Conservation (phyloP, 2,329 filamentous ascomycete species). For the Neofusicoccum umdonicola region DNA sequence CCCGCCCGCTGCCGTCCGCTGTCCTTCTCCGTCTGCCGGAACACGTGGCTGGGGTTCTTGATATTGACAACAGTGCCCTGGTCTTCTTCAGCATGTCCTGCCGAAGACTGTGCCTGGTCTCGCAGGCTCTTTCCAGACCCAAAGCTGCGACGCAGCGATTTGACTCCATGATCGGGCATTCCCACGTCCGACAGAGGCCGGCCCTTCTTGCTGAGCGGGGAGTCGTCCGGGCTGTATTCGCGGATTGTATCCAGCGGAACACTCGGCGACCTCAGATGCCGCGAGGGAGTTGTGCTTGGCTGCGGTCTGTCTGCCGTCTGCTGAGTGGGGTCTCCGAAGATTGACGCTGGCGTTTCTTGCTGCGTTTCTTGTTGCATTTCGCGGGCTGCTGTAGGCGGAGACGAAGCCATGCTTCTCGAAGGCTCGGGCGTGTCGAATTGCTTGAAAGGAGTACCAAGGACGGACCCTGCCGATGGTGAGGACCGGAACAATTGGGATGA, state of each 20-base stretch:
- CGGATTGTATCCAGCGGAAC: conserved; percentile 50
- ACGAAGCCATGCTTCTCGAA: conserved; percentile 14
- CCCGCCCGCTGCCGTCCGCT: background rate
- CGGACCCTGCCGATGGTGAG: conserved; percentile 34
- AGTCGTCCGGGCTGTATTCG: conserved; percentile 48
- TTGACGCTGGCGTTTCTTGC: background rate
- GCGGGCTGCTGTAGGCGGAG: conserved; percentile 6
- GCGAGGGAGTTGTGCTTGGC: conserved; percentile 22
- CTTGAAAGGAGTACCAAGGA: conserved; percentile 19
- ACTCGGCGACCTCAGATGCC: conserved; percentile 30
- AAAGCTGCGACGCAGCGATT: conserved; percentile 34
- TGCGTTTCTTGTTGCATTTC: background rate
- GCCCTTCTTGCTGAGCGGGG: conserved; percentile 40
- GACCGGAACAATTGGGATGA: conserved; percentile 37
- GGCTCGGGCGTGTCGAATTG: conserved; percentile 24
- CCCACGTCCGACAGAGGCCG: conserved; percentile 43
- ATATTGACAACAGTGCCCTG: conserved; percentile 21
- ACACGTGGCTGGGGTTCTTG: background rate
- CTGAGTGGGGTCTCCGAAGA: conserved; percentile 5
- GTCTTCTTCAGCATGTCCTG: conserved; percentile 34
- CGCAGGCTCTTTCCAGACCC: background rate
- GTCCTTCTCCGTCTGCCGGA: background rate
- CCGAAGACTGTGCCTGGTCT: background rate
- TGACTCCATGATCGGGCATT: conserved; percentile 42
- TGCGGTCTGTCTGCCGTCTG: background rate